Base-by-base conservation (phyloP, 106 monocot species). In the Xerophyta viscosa region DNA sequence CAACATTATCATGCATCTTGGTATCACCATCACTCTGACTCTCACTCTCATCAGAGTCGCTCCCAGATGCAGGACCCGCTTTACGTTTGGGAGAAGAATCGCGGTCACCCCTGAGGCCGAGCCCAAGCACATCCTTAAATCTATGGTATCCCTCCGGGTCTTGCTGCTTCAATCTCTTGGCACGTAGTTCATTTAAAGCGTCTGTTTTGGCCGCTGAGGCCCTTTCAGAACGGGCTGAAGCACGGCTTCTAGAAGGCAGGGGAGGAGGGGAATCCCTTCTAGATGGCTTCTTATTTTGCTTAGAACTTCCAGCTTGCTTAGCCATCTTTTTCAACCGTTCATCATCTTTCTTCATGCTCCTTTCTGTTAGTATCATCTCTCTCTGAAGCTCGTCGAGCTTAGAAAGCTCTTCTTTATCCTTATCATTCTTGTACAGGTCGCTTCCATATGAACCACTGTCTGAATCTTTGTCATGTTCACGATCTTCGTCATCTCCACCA, bases 371-470 rank as follows among this genome's bases (percentile, higher is more conserved):
- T 29, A 93, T 87, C 87, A 87, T 80, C 69, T 93, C 87, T 41
- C 92, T 49, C n/a, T 87, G 65, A 1, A 87, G 52, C 67, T 93
- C 92, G 19, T 87, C 65, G 77, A 84, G 54, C 53, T 75, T 77
- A 44, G 50, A 66, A 6, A 87, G 66, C 47, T 74, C 71, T 63
- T 93, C 79, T 54, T 77, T 93, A 37, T 87, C 92, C 13, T 69
- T 83, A 36, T 93, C 87, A 57, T 80, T 83, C 58, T 77, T 87
- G 68, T 93, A 93, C 10, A 93, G 77, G 42, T 93, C 87, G 27
- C 87, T 87, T 8, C 92, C 92, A 7, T 87, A 61, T 3, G 87
- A 87, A 41, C 67, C 80, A 28, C 80, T 87, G 49, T 93, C 87
- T 4, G 80, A 87, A 25, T 82, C 87, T 41, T 81, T 66, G 15